phyloP scores from a whole-genome alignment of 768 basidiomycete genomes.

The Lentinula detonsa region DNA sequence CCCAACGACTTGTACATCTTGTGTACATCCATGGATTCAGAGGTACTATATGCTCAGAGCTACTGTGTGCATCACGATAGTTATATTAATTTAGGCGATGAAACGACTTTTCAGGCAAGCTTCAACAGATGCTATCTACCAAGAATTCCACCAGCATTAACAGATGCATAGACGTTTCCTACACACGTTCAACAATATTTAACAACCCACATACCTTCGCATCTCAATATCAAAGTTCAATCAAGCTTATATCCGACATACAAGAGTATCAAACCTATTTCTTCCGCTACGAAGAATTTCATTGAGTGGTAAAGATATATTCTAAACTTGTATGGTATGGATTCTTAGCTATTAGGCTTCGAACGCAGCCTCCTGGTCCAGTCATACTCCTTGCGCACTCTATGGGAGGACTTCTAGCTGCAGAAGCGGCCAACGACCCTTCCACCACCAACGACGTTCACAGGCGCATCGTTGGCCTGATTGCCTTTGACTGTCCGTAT shows the following conservation, averaged over 20 bases:
- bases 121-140: not conserved
- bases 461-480: conserved; percentile 42
- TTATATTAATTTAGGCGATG: conserved; percentile 33
- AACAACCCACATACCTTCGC: conserved; percentile 24
- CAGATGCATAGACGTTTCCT: conserved; percentile 41
- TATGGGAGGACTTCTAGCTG: conserved; percentile 56
- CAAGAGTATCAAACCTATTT: conserved; percentile 49
- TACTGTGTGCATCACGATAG: not conserved
- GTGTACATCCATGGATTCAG: conserved; percentile 56
- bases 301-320: conserved; percentile 40
- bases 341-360: conserved; percentile 32
- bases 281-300: conserved; percentile 44
- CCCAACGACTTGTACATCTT: conserved; percentile 35
- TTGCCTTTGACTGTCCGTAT: conserved; percentile 57
- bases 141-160: not conserved
- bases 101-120: conserved; percentile 50
- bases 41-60: conserved; percentile 25
- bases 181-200: conserved; percentile 44
- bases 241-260: conserved; percentile 56
- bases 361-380: conserved; percentile 47
- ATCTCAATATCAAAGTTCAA: conserved; percentile 31
- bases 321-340: not conserved
- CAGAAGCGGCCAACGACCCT: conserved; percentile 43
- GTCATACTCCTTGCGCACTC: conserved; percentile 54
- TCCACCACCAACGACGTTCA: conserved; percentile 27